phyloP scores from a whole-genome alignment of 352 stramenopile species.

The Globisporangium echinulatum region DNA sequence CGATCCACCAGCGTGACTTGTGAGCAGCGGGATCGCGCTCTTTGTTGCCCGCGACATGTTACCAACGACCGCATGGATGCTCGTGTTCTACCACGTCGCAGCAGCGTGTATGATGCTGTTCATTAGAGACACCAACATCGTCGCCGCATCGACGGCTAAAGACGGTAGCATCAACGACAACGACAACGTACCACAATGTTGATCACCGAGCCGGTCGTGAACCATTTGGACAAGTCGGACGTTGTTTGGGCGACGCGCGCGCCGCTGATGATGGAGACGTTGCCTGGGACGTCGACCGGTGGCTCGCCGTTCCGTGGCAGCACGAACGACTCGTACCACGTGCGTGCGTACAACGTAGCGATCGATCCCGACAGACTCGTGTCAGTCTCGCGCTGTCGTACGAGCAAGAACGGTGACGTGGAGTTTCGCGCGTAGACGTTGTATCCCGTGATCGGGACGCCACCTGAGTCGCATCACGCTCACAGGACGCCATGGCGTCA shows the following conservation, averaged over 20 bases:
- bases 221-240: conserved; percentile 23
- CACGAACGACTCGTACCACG: conserved; percentile 47
- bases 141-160: too few relatives aligned
- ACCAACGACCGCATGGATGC: conserved; percentile 25
- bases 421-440: conserved; percentile 25
- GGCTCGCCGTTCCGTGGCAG: conserved; percentile 28
- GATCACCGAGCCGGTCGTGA: conserved; percentile 31
- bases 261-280: conserved; percentile 28
- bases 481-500: background rate
- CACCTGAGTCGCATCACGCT: conserved; percentile 13
- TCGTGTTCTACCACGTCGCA: conserved; percentile 3
- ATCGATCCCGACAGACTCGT: conserved; percentile 13
- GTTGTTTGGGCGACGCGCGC: conserved; percentile 28
- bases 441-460: conserved; percentile 28
- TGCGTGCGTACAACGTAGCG: conserved; percentile 26
- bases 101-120: background rate
- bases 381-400: conserved; percentile 7
- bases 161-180: background rate
- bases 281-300: conserved; percentile 16
- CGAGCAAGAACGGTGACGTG: conserved; percentile 23
- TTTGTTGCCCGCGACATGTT: conserved; percentile 30
- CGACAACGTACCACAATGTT: conserved; percentile 17
- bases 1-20: conserved; percentile 14
- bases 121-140: too few relatives aligned
- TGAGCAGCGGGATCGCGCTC: conserved; percentile 23